phyloP scores from a whole-genome alignment of 2,329 filamentous ascomycete genomes.

The Diplodia scrobiculata region DNA sequence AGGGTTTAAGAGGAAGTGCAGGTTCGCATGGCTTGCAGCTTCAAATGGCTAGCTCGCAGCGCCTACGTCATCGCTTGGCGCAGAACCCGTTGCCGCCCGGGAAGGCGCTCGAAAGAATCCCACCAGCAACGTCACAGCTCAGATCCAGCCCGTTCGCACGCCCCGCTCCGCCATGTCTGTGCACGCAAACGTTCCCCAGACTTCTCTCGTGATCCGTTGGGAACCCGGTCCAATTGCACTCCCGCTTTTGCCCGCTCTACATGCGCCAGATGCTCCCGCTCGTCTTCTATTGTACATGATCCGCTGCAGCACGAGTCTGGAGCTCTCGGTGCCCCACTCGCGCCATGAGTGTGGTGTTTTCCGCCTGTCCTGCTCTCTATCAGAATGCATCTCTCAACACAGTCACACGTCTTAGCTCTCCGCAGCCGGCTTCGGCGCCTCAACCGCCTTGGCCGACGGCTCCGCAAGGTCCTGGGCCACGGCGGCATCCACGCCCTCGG shows the following conservation, averaged over 20 bases:
- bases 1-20: constrained; percentile 5
- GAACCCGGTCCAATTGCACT: constrained; percentile 13
- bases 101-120: background rate
- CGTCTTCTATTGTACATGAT: background rate
- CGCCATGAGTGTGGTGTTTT: background rate
- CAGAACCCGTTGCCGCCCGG: background rate
- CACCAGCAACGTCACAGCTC: constrained; percentile 4
- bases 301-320: background rate
- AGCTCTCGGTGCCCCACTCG: background rate
- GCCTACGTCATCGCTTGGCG: constrained; percentile 26
- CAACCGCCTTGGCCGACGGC: background rate
- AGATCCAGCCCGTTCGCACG: background rate
- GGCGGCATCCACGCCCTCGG: constrained; percentile 29
- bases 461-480: constrained; percentile 12
- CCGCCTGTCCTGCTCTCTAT: constrained; percentile 35
- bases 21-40: constrained; percentile 10
- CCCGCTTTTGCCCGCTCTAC: constrained; percentile 22
- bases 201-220: background rate
- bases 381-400: constrained; percentile 33
- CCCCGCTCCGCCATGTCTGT: constrained; percentile 9
- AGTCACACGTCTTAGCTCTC: constrained; percentile 10
- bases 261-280: constrained; percentile 9
- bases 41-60: constrained; percentile 3
- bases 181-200: background rate
- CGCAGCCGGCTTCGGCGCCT: constrained; percentile 40